Base-by-base conservation (phyloP, 495 filamentous ascomycete genomes). In the Apodospora peruviana region DNA sequence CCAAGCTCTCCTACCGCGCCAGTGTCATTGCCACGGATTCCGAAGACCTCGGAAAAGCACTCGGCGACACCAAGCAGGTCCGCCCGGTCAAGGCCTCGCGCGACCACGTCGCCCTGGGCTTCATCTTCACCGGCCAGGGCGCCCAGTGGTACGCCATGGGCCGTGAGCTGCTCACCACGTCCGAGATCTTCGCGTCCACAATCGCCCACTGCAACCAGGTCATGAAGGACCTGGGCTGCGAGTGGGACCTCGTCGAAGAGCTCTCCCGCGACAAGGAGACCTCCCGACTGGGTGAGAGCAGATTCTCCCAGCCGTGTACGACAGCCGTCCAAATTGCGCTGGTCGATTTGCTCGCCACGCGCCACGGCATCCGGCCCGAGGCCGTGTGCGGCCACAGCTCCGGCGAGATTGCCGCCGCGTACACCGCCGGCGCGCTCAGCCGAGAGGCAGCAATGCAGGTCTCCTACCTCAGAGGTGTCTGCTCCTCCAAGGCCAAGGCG, bases 381-480 rank as follows among this genome's bases (percentile, higher is more conserved):
- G 66, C 68, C 23, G 77, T 81, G 0, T 64, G 78, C 8, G 81
- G 81, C 1, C 80, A 84, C 51, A 81, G 76, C 2, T 78, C 74
- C 51, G 80, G 81, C 9, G 81, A 84, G 53, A 82, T 83, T 54
- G 66, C 62, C 4, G 66, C 66, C 2, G 64, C 62, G 1, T 75
- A 71, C 49, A 52, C 70, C 3, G 41, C 55, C 3, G 72, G 73
- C 8, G 60, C 65, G 9, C 24, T 78, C 17, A 65, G 65, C 5
- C 60, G 72, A 11, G n/a, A 57, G 16, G 66, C 68, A 0, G 71
- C 69, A 11, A 78, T 76, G 61, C 61, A 69, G 42, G 55, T 80
- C 0, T 67, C 80, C 7, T 64, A 69, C 64, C 50, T 71, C 56
- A 56, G 65, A 38, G 57, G 70, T 2, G 16, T 44, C 23, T 29